Base-by-base conservation (phyloP, 768 basidiomycete genomes). In the Cubamyces sp. region DNA sequence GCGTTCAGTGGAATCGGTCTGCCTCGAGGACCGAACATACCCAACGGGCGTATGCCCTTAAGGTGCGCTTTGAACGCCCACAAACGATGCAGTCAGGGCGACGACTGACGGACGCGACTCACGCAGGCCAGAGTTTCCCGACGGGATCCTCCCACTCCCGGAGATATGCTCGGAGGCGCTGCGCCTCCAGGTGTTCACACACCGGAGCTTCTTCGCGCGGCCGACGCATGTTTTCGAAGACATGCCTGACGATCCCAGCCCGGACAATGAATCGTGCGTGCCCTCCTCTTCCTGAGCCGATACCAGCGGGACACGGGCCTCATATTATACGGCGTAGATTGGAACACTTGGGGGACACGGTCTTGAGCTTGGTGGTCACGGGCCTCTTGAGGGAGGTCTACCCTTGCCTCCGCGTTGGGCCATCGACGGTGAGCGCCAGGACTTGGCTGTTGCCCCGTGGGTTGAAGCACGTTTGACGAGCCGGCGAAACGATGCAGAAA, bases 141-240 rank as follows among this genome's bases (percentile, higher is more conserved):
- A 72, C 30, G 74, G 75, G 4, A 68, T 82, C 7, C 91, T 91
- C 0, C 73, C 80, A 4, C 80, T 92, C 1, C 90, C 91, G 0
- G 66, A 74, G 48, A 87, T 93, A 62, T 60, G 71, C 15, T 74
- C 79, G 11, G 70, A 75, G 1, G 74, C 73, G 1, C 81, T 89
- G 54, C 74, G 76, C 43, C 72, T 70, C 40, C 84, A 83, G 68
- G 82, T 91, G 1, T 92, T 90, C 70, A 93, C 91, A 1, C 91
- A 93, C 69, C 85, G 90, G 39, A 88, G 87, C 70, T 83, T 79
- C 68, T 83, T 78, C 68, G 91, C 83, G 0, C 79, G 91, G 2
- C 89, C 90, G 0, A 86, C 84, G 7, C 84, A 89, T 66, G 76
- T 90, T 25, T 93, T 93, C 65, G 91, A 93, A 70, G 91, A 93